phyloP scores from a whole-genome alignment of 169 alveolate species.

The Plasmodium vivax region DNA sequence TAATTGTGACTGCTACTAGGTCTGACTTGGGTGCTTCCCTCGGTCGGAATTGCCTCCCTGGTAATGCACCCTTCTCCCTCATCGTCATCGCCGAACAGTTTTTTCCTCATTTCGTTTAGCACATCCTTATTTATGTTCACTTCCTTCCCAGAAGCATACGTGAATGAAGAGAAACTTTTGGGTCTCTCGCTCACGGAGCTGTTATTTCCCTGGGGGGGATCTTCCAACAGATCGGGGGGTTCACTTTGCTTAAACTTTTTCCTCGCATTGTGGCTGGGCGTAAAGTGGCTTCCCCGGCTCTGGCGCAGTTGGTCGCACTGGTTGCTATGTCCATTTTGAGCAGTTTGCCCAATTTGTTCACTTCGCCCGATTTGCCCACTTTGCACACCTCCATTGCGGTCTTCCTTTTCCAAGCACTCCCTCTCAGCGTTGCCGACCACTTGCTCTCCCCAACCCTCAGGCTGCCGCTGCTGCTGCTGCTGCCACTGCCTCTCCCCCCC shows the following conservation, averaged over 20 bases:
- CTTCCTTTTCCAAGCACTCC: background rate
- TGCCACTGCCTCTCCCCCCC: background rate
- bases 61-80: background rate
- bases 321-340: no score
- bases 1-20: background rate
- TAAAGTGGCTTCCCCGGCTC: background rate
- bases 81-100: conserved; percentile 35
- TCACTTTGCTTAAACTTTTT: background rate
- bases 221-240: background rate
- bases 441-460: background rate
- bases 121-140: conserved; percentile 45
- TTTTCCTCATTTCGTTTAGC: conserved; percentile 19
- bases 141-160: conserved; percentile 63
- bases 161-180: background rate
- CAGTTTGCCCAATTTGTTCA: background rate
- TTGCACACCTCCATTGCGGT: background rate
- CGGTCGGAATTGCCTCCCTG: background rate
- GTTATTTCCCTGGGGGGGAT: background rate
- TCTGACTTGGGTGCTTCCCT: background rate
- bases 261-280: background rate
- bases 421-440: background rate
- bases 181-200: background rate
- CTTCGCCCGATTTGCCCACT: background rate
- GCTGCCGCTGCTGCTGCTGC: background rate
- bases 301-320: background rate